Percentiles rank a stretch among this genome's conserved stretches.
Evolutionary conservation across 2,329 filamentous ascomycete genomes (phyloP).

Genomic region (Aureobasidium melanogenum): DNA sequence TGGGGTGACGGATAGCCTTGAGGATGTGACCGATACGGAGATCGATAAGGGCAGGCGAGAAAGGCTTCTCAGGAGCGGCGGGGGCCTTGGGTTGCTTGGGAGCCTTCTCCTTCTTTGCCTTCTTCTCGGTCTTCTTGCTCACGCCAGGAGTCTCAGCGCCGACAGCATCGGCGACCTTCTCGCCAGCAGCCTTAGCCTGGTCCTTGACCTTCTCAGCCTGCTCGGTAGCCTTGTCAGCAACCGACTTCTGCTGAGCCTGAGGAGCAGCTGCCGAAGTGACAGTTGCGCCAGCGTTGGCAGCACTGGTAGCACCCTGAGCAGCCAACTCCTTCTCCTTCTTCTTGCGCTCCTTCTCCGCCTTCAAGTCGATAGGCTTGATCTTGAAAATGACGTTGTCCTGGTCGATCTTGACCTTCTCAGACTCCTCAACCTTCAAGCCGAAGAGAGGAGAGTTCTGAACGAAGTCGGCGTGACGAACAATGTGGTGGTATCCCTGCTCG

Average conservation of each 20-base stretch:
- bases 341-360: constrained; percentile 90
- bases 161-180: constrained; percentile 40
- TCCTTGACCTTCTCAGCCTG: constrained; percentile 34
- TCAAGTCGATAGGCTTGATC: constrained; percentile 80
- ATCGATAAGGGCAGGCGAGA: constrained; percentile 81
- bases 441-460: constrained; percentile 78
- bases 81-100: constrained; percentile 61
- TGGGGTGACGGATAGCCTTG: constrained; percentile 89
- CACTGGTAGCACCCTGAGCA: constrained; percentile 46
- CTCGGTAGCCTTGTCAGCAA: constrained; percentile 33
- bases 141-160: constrained; percentile 31
- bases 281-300: constrained; percentile 37
- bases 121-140: constrained; percentile 51
- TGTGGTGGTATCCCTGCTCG: constrained; percentile 78
- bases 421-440: constrained; percentile 58
- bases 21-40: constrained; percentile 95
- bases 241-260: constrained; percentile 40
- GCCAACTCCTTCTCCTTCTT: constrained; percentile 84
- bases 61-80: constrained; percentile 58
- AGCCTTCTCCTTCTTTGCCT: constrained; percentile 70
- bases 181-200: constrained; percentile 41
- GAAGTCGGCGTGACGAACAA: constrained; percentile 87
- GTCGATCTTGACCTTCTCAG: constrained; percentile 71
- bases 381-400: constrained; percentile 73
- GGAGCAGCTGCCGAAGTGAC: constrained; percentile 31